Conservation (phyloP, 495 filamentous ascomycete species). For the Apiosordaria backusii region DNA sequence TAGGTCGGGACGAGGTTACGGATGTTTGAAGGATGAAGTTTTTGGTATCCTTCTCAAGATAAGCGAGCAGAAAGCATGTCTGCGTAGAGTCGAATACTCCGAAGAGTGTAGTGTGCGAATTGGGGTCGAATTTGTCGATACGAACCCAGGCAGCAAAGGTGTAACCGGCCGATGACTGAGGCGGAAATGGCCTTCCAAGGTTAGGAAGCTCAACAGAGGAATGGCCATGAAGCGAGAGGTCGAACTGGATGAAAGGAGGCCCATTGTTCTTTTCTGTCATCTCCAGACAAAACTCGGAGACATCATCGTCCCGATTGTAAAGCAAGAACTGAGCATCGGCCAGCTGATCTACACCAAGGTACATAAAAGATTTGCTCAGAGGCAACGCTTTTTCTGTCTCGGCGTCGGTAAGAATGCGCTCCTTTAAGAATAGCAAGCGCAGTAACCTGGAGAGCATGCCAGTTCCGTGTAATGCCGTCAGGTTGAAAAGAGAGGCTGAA, state of each 20-base stretch:
- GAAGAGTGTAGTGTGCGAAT: slow-evolving; percentile 89
- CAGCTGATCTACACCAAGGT: slow-evolving; percentile 68
- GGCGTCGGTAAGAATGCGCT: slow-evolving; percentile 41
- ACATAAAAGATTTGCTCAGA: slow-evolving; percentile 57
- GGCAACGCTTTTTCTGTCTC: slow-evolving; percentile 59
- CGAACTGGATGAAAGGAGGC: slow-evolving; percentile 88
- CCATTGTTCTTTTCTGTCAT: slow-evolving; percentile 67
- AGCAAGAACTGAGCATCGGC: slow-evolving; percentile 78
- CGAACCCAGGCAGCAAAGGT: slow-evolving; percentile 85
- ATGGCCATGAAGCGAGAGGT: slow-evolving; percentile 82
- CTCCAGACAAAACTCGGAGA: slow-evolving; percentile 69
- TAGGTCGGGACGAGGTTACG: slow-evolving; percentile 77
- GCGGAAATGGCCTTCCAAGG: slow-evolving; percentile 76
- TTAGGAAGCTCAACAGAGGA: slow-evolving; percentile 84
- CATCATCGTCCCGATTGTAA: slow-evolving; percentile 55
- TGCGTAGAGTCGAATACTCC: slow-evolving; percentile 91
- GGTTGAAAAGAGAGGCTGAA: slow-evolving; percentile 66
- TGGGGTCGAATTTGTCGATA: slow-evolving; percentile 78
- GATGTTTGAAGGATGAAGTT: slow-evolving; percentile 97
- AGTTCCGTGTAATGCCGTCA: slow-evolving; percentile 71
- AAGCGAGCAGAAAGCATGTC: slow-evolving; percentile 89
- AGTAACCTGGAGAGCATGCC: slow-evolving; percentile 71
- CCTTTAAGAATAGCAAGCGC: slow-evolving; percentile 56
- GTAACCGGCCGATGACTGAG: slow-evolving; percentile 70
- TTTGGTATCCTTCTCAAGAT: slow-evolving; percentile 89